phyloP scores from a whole-genome alignment of 352 stramenopile species.

The Phytophthora cactorum region DNA sequence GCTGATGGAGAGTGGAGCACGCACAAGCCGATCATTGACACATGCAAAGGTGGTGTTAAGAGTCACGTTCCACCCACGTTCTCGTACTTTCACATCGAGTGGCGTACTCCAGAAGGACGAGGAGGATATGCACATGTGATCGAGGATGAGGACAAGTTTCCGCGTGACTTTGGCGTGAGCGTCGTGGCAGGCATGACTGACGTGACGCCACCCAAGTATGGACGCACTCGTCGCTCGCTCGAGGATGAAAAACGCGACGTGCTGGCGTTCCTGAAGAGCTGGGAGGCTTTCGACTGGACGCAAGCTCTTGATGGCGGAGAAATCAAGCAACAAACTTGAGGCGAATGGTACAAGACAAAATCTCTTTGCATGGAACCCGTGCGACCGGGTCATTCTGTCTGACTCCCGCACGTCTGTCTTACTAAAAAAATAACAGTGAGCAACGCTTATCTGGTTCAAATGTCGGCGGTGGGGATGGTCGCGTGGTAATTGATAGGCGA shows the following conservation, averaged over 20 bases:
- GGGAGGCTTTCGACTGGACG: constrained; percentile 80
- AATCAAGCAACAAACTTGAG: constrained; percentile 34
- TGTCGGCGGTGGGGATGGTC: constrained; percentile 65
- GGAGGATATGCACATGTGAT: constrained; percentile 85
- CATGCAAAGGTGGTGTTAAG: constrained; percentile 61
- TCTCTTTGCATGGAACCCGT: no score
- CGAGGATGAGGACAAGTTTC: constrained; percentile 79
- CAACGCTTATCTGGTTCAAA: constrained; percentile 32
- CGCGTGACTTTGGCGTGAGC: constrained; percentile 77
- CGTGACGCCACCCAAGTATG: constrained; percentile 69
- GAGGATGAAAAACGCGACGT: constrained; percentile 72
- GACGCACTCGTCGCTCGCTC: constrained; percentile 47
- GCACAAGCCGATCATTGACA: constrained; percentile 87
- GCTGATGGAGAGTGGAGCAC: constrained; percentile 80
- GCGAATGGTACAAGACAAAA: constrained; percentile 4
- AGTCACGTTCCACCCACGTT: constrained; percentile 78
- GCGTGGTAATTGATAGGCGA: constrained; percentile 71
- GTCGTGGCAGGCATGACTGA: constrained; percentile 82
- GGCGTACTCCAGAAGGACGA: constrained; percentile 40
- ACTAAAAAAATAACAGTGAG: no score
- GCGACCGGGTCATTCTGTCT: neutral
- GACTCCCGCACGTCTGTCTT: neutral
- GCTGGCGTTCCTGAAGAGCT: constrained; percentile 65
- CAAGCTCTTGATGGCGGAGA: constrained; percentile 71
- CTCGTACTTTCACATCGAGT: constrained; percentile 88